These are phyloP conservation scores for Acacia confusa DNA, from an alignment of 306 rosid genomes.

Conservation along the genomic window DNA sequence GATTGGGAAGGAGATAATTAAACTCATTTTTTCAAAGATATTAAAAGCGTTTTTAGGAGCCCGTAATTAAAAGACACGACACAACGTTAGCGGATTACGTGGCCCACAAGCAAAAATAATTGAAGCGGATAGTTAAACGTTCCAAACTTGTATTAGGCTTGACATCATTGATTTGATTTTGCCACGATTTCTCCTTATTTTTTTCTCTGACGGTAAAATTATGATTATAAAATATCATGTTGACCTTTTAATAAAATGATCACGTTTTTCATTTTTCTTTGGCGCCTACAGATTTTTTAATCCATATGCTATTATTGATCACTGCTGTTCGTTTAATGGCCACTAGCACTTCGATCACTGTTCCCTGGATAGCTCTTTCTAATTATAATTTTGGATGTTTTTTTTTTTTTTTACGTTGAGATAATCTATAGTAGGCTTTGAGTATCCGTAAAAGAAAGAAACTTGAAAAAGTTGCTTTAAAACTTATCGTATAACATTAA, in stretches of 20 bases:
- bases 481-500: fast-evolving
- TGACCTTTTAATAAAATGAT: neutral
- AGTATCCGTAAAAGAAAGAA: neutral
- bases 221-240: neutral
- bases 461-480: too few relatives aligned
- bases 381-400: neutral
- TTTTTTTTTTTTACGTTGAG: neutral
- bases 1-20: too few relatives aligned
- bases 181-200: neutral
- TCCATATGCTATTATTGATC: neutral
- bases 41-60: too few relatives aligned
- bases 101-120: neutral
- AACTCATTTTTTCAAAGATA: too few relatives aligned
- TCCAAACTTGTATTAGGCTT: neutral
- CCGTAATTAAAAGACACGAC: neutral
- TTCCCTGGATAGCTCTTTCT: neutral
- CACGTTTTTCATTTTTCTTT: neutral
- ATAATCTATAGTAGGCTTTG: neutral
- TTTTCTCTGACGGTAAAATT: neutral
- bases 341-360: neutral
- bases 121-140: neutral
- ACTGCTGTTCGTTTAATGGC: neutral
- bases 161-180: neutral
- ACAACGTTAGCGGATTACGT: neutral
- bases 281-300: neutral